phyloP scores from a whole-genome alignment of 805 yeast species.

The Tetrapisispora pingtungensis region DNA sequence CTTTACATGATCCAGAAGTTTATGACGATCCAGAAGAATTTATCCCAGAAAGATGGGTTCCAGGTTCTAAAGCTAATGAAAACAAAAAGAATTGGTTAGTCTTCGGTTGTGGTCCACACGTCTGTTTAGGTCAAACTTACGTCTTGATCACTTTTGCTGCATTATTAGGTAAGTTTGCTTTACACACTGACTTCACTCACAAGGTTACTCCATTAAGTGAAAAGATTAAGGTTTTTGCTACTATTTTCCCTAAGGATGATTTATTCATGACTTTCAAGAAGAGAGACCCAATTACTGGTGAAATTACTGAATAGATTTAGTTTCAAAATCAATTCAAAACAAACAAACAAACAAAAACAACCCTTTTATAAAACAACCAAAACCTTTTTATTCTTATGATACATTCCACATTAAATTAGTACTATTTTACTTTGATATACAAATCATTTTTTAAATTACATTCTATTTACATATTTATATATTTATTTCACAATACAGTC shows the following conservation, averaged over 20 bases:
- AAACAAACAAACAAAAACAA: no score
- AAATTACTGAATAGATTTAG: constrained; percentile 16
- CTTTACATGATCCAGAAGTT: constrained; percentile 94
- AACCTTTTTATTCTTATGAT: background rate
- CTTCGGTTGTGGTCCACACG: constrained; percentile 95
- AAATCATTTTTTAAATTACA: background rate
- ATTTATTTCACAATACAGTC: constrained; percentile 1
- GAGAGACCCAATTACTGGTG: constrained; percentile 44
- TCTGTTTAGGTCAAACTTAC: constrained; percentile 89
- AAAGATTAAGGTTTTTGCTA: constrained; percentile 91
- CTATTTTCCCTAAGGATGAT: constrained; percentile 96
- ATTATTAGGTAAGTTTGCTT: constrained; percentile 80
- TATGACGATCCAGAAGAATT: constrained; percentile 91
- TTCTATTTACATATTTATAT: background rate
- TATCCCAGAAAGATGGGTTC: constrained; percentile 92
- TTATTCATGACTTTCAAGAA: constrained; percentile 63
- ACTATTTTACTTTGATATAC: background rate
- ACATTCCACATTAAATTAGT: background rate
- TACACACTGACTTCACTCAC: constrained; percentile 75
- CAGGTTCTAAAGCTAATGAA: constrained; percentile 63
- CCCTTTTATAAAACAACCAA: background rate
- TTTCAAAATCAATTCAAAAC: no score
- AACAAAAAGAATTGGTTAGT: constrained; percentile 90
- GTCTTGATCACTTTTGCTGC: constrained; percentile 85
- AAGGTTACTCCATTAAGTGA: constrained; percentile 77